Conservation (phyloP, 2,329 filamentous ascomycete species). For the Colletotrichum musicola region DNA sequence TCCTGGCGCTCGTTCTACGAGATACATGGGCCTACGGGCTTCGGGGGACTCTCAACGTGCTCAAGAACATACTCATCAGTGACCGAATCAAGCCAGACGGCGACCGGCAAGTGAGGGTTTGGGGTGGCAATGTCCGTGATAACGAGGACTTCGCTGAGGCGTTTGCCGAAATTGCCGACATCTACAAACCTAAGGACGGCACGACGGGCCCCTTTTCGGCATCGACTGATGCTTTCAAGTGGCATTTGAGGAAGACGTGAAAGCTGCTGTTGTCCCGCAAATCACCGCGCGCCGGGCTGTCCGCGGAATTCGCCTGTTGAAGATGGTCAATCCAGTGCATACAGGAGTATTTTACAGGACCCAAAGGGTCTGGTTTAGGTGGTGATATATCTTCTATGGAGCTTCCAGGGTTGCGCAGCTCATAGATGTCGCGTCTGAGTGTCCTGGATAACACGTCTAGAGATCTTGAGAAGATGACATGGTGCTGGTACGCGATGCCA, state of each 20-base stretch:
- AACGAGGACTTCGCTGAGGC: constrained; percentile 40
- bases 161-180: constrained; percentile 39
- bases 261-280: no score
- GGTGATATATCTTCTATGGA: constrained; percentile 25
- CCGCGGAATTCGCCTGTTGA: background rate
- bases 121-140: constrained; percentile 39
- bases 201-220: no score
- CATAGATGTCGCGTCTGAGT: constrained; percentile 53
- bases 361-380: constrained; percentile 40
- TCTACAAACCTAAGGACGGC: constrained; percentile 36
- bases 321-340: no score
- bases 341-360: constrained; percentile 40
- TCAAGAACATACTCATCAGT: constrained; percentile 37
- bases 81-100: constrained; percentile 38
- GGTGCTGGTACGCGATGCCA: constrained; percentile 45
- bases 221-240: no score
- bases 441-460: constrained; percentile 46
- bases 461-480: constrained; percentile 50
- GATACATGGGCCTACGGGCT: constrained; percentile 42
- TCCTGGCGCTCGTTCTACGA: constrained; percentile 42
- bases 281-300: no score
- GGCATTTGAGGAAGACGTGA: no score
- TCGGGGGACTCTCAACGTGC: constrained; percentile 29
- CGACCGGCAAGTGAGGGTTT: constrained; percentile 40
- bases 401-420: constrained; percentile 40